Evolutionary conservation across 164 flowering plant genomes (phyloP).

Genomic region (Aristolochia contorta): DNA sequence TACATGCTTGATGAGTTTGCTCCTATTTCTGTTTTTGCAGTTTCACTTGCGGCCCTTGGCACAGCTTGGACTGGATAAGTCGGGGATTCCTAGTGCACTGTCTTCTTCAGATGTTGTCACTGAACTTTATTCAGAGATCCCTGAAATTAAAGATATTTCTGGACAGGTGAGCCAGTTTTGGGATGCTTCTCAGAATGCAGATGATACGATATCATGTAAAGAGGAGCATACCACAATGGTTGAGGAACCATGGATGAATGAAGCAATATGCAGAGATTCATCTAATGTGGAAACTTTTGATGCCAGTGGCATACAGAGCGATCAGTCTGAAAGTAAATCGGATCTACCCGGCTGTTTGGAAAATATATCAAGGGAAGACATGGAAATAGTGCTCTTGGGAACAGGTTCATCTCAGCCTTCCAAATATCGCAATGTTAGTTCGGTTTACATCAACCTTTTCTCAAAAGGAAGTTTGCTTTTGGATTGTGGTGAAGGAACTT

Average conservation of each 20-base stretch:
- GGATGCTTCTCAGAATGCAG: constrained; percentile 16
- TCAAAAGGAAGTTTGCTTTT: constrained; percentile 79
- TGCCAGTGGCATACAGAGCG: neutral
- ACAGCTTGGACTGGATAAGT: constrained; percentile 72
- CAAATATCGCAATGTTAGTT: constrained; percentile 87
- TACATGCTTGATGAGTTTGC: neutral
- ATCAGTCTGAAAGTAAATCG: constrained; percentile 4
- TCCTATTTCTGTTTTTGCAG: constrained; percentile 25
- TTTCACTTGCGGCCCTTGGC: constrained; percentile 84
- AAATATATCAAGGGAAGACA: constrained; percentile 68
- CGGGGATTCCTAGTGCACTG: constrained; percentile 38
- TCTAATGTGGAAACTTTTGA: neutral
- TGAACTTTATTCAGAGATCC: constrained; percentile 63
- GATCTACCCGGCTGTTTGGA: constrained; percentile 69
- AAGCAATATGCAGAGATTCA: constrained; percentile 8
- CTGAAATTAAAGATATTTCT: constrained; percentile 63
- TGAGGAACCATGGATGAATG: constrained; percentile 75
- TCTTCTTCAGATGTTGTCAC: constrained; percentile 32
- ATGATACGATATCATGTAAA: constrained; percentile 2
- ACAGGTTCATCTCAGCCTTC: constrained; percentile 99
- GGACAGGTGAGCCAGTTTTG: constrained; percentile 43
- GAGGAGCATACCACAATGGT: constrained; percentile 20
- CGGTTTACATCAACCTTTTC: constrained; percentile 81
- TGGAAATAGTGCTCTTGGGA: constrained; percentile 92
- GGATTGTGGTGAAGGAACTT: constrained; percentile 96